phyloP scores from a whole-genome alignment of 768 basidiomycete genomes.

The Polyporus arcularius region DNA sequence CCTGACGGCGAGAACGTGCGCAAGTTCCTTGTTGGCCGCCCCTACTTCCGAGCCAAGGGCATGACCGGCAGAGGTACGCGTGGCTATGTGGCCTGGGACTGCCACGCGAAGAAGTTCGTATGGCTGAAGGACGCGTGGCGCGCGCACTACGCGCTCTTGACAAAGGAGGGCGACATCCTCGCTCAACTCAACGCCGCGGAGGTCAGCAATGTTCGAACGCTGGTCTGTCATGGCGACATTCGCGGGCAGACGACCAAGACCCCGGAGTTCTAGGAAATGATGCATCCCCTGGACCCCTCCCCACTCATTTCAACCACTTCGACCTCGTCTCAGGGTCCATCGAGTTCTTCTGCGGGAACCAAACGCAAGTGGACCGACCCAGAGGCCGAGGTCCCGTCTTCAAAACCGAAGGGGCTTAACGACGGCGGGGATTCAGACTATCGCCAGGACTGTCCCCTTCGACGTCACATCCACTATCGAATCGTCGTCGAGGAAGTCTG shows the following conservation, averaged over 20 bases:
- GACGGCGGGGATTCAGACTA: neutral
- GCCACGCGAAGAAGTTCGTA: neutral
- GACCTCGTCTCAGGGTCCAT: neutral
- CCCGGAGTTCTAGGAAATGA: too few relatives aligned
- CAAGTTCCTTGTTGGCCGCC: too few relatives aligned
- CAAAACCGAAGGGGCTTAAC: neutral
- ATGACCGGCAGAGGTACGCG: too few relatives aligned
- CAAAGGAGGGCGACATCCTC: conserved; percentile 5
- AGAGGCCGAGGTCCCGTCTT: neutral
- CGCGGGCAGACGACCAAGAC: neutral
- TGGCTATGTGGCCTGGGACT: neutral
- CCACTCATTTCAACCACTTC: too few relatives aligned
- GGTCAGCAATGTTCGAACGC: neutral
- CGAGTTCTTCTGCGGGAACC: neutral
- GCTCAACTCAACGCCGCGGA: neutral
- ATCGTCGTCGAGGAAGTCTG: conserved; percentile 1
- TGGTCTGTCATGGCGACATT: conserved; percentile 10
- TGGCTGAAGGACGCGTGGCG: conserved; percentile 16
- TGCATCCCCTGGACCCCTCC: too few relatives aligned
- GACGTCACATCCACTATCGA: conserved; percentile 2
- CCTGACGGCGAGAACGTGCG: too few relatives aligned
- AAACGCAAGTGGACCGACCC: neutral
- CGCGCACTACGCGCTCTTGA: neutral
- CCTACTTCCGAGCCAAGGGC: too few relatives aligned
- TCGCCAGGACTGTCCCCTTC: neutral